These are phyloP conservation scores for Populus pruinosa DNA, from an alignment of 345 rosid genomes.

Conservation along the genomic window DNA sequence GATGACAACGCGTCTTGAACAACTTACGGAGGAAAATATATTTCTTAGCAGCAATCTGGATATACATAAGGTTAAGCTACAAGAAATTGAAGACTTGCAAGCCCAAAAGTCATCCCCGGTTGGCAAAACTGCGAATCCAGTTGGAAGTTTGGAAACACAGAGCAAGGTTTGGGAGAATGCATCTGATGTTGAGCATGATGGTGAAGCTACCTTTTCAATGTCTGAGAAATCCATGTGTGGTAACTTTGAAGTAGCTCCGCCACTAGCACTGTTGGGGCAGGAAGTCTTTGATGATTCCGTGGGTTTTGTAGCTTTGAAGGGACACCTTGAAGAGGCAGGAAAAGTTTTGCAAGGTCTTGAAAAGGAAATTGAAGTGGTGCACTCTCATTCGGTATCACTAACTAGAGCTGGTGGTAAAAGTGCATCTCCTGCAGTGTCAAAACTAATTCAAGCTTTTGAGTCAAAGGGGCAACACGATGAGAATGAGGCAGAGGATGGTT, in stretches of 20 bases:
- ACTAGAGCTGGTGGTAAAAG: constrained; percentile 39
- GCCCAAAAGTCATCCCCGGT: constrained; percentile 17
- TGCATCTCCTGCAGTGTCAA: constrained; percentile 54
- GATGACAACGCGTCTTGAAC: constrained; percentile 38
- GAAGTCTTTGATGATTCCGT: constrained; percentile 37
- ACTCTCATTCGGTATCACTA: constrained; percentile 26
- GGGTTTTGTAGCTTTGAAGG: constrained; percentile 41
- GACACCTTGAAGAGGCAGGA: constrained; percentile 53
- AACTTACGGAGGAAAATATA: constrained; percentile 46
- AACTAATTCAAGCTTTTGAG: constrained; percentile 82
- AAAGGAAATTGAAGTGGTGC: constrained; percentile 46
- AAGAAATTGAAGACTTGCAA: constrained; percentile 34
- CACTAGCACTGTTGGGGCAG: constrained; percentile 17
- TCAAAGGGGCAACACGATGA: constrained; percentile 56
- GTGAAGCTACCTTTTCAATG: constrained; percentile 11
- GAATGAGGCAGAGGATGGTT: constrained; percentile 39
- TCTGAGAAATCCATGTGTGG: constrained; percentile 15
- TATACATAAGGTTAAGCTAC: constrained; percentile 32
- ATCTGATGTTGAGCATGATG: constrained; percentile 28
- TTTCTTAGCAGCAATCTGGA: constrained; percentile 43
- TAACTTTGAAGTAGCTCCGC: constrained; percentile 11
- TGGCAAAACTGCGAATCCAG: constrained; percentile 28
- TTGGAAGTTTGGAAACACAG: constrained; percentile 20
- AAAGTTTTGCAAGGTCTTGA: constrained; percentile 54
- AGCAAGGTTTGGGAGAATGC: constrained; percentile 18